phyloP scores from a whole-genome alignment of 257 asterid genomes.

The Rubia yunnanensis region DNA sequence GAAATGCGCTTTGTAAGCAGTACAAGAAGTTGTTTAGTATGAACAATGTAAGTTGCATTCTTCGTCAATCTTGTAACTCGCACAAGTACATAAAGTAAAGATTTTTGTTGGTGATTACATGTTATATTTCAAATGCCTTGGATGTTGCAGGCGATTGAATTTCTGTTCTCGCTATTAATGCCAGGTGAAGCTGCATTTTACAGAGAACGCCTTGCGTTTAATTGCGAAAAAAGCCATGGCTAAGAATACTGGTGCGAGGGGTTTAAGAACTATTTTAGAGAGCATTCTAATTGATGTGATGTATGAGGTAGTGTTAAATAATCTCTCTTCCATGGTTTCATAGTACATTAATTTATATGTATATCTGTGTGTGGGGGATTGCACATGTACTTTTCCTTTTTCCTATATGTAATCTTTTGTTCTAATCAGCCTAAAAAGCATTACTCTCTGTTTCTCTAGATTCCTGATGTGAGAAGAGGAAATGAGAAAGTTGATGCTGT shows the following conservation, averaged over 20 bases:
- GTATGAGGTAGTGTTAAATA: slow-evolving; percentile 60
- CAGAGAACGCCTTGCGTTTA: slow-evolving; percentile 56
- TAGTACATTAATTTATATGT: neutral
- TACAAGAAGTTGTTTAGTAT: slow-evolving; percentile 74
- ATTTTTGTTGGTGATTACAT: neutral
- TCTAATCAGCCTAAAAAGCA: neutral
- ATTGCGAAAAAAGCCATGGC: slow-evolving; percentile 66
- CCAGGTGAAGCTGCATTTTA: slow-evolving; percentile 78
- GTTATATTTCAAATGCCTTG: neutral
- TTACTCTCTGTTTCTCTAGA: slow-evolving; percentile 26
- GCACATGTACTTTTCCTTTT: neutral
- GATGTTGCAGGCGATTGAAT: neutral
- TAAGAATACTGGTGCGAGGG: slow-evolving; percentile 94
- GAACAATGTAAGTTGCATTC: slow-evolving; percentile 53
- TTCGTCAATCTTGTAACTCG: neutral
- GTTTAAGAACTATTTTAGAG: slow-evolving; percentile 77
- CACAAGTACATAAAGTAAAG: neutral
- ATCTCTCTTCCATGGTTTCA: neutral
- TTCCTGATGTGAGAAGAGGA: slow-evolving; percentile 65
- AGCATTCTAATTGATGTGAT: slow-evolving; percentile 74
- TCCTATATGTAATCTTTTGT: neutral
- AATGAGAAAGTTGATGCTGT: slow-evolving; percentile 63
- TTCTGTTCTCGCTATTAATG: neutral
- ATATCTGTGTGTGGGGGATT: neutral
- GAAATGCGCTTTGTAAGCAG: slow-evolving; percentile 90